Conservation (phyloP, 1,284 basidiomycete species). For the Anthracocystis panici-leucophaei region DNA sequence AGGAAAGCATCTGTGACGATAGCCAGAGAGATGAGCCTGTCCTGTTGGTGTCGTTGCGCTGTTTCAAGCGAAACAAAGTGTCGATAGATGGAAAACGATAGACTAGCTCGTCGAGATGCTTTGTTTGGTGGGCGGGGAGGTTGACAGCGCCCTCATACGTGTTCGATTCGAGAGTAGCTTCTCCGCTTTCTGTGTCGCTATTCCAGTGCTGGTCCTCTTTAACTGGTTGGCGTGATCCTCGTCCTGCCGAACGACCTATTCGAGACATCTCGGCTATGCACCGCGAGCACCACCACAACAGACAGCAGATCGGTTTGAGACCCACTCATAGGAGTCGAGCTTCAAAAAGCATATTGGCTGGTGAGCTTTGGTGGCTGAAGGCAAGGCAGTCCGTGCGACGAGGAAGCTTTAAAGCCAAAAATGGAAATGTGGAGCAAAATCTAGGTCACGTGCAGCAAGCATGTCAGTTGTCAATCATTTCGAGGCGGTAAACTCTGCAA, state of each 20-base stretch:
- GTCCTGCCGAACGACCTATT: not conserved
- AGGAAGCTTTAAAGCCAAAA: not conserved
- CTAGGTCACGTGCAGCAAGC: constrained; percentile 29
- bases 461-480: constrained; percentile 10
- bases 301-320: not conserved
- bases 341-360: not conserved
- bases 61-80: constrained; percentile 21
- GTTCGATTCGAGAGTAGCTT: not conserved
- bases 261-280: constrained; percentile 8
- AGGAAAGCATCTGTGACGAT: constrained; percentile 49
- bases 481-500: constrained; percentile 15
- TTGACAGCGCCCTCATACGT: constrained; percentile 32
- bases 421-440: constrained; percentile 21
- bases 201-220: not conserved
- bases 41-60: constrained; percentile 50
- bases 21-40: constrained; percentile 56
- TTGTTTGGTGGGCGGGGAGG: constrained; percentile 49
- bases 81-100: constrained; percentile 40
- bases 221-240: not conserved
- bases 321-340: too few relatives aligned
- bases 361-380: not conserved
- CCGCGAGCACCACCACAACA: too few relatives aligned
- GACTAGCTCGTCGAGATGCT: constrained; percentile 42
- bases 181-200: constrained; percentile 5
- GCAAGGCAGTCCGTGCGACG: not conserved